Base-by-base conservation (phyloP, 805 yeast species). In the Hanseniaspora nectarophila region DNA sequence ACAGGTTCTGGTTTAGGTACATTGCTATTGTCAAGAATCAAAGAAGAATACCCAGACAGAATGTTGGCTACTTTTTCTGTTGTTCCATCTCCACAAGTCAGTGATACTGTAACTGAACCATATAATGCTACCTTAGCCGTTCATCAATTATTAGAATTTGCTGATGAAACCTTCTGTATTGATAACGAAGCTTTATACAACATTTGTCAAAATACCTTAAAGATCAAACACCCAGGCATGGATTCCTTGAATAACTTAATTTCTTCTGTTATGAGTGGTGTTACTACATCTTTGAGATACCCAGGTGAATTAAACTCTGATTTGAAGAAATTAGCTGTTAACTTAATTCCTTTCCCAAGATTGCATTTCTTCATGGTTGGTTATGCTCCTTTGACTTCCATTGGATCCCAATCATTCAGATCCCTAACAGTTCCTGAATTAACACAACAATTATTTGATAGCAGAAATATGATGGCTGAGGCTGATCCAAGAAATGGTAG, bases 1-100 rank as follows among this genome's bases (percentile, higher is more conserved):
- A 88, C 96, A 53, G 96, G 96, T 64, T 85, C 95, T 31, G 96
- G 96, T 69, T 81, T 88, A 87, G 96, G 96, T 66, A 88, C 96
- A 43, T 70, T 88, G 61, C 75, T 88, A 63, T 78, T 88, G 62
- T 78, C 88, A 55, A 82, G 82, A 66, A 83, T 88, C 63, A 80
- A 89, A 69, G 96, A 88, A 67, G 95, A 88, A 68, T 88, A 81
- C 63, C 90, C 95, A 48, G 96, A 88, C 70, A 80, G 95, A 73
- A 88, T 88, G 95, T 80, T 86, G 83, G 94, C 95, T 23, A 86
- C 95, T 31, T 88, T 86, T 65, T 87, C 95, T 10, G 95, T 88
- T 54, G 82, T 87, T 57, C 96, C 96, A 45, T 83, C 94, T 39
- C 92, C 94, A 61, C 84, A 84, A 67, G 87, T 83, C 50, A 82